Conservation (phyloP, 371 early-diverging fungal genomes). For the Fennellomyces sp. region DNA sequence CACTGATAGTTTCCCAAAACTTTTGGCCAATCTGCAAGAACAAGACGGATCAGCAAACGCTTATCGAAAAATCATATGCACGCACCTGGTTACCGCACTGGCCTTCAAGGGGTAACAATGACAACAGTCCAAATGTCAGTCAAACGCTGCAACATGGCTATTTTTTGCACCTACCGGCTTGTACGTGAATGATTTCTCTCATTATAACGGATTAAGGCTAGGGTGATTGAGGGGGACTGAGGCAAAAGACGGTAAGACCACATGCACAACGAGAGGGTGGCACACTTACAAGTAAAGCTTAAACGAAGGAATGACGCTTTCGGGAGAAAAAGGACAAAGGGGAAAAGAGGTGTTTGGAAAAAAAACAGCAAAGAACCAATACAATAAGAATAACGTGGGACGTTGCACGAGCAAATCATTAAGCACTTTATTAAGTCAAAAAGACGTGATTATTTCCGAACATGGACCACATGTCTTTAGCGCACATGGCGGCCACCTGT, state of each 20-base stretch:
- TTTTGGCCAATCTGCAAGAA: slow-evolving; percentile 90
- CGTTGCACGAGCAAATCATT: background rate
- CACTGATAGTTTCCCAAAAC: slow-evolving; percentile 95
- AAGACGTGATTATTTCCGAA: no score
- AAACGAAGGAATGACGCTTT: slow-evolving; percentile 1
- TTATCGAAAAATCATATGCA: background rate
- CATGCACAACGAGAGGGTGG: no score
- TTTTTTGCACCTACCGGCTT: slow-evolving; percentile 73
- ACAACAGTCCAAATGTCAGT: background rate
- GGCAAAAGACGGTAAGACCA: no score
- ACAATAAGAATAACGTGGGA: background rate
- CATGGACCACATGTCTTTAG: no score
- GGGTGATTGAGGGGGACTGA: background rate
- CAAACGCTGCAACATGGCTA: background rate
- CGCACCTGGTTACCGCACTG: slow-evolving; percentile 86
- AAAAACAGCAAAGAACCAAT: background rate
- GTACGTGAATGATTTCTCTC: slow-evolving; percentile 99
- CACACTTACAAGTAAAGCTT: background rate
- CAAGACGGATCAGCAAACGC: background rate
- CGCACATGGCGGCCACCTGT: no score
- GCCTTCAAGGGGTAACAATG: slow-evolving; percentile 46
- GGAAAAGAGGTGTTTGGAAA: background rate
- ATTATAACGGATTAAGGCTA: no score
- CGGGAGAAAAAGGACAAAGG: background rate
- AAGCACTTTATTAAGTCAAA: no score